Evolutionary conservation across 768 basidiomycete species (phyloP), one percentile per base, ranked within the genome.

Genomic region (Leucosporidium yakuticum): DNA sequence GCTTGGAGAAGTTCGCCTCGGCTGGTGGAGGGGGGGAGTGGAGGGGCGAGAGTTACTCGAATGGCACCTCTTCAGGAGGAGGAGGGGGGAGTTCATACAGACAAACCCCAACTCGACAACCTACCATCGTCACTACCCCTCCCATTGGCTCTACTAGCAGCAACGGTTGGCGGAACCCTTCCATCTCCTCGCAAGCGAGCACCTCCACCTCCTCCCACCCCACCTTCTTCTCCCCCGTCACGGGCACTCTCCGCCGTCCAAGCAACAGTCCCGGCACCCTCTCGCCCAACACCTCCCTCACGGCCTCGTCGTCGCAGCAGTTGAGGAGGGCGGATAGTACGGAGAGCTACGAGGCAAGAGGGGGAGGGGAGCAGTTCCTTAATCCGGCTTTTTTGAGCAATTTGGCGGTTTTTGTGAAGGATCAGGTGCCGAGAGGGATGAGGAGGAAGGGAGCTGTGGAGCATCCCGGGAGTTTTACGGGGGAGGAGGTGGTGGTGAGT

Each of bases 371-470:
- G 32, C 20, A 27, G 25, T 74, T 17, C 27, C 63, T 97, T 77
- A 93, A 95, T 77, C 89, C 90, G 62, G 86, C 90, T 21, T 80
- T 96, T 54, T 82, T 98, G 65, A 88, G 87, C 39, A 88, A 99
- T 77, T 84, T 96, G 57, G 93, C 92, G 2, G 87, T 94, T 47
- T 87, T 90, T 76, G 79, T 98, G 65, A 84, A 88, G 64, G 94
- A 98, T 79, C 89, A 90, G 76, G 90, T 98, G 4, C 90, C 89
- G 5, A 83, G 90, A 63, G 87, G 86, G 11, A 86, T 84, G 11
- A 94, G 96, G 74, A 88, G 91, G 69, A 96, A 97, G 80, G 91
- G 91, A 11, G 89, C 91, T 64, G 90, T 97, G 51, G 88, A 90
- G 4, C 95, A 95, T 77, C 89, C 88, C 7, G 82, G 86, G 5